Conservation (phyloP, 2,329 filamentous ascomycete species). For the Pestalotiopsis sp. region DNA sequence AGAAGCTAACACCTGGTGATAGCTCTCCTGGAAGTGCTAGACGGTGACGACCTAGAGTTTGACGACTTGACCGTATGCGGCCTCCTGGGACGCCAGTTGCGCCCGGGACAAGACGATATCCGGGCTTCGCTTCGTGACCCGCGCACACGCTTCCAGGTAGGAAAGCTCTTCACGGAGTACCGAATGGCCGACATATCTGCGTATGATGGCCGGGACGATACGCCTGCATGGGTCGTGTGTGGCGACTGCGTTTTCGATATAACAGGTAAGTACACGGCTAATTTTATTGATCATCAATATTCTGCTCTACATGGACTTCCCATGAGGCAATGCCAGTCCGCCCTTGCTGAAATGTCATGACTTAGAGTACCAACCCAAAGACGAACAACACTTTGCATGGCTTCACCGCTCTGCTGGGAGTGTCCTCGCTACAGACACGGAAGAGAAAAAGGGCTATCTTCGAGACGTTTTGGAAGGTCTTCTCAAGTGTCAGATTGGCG, state of each 20-base stretch:
- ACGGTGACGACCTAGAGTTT: not conserved
- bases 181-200: not conserved
- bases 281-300: too few species aligned
- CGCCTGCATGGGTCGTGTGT: not conserved
- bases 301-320: too few species aligned
- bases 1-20: not conserved
- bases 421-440: not conserved
- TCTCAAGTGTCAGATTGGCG: not conserved
- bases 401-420: not conserved
- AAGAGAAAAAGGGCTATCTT: not conserved
- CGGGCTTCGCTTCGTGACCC: not conserved
- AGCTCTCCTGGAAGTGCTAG: not conserved
- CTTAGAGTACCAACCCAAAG: not conserved
- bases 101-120: not conserved
- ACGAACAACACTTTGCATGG: not conserved
- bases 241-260: not conserved
- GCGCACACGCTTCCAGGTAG: not conserved
- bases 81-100: not conserved
- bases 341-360: not conserved
- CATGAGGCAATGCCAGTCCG: not conserved
- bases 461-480: not conserved
- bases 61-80: not conserved
- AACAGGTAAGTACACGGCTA: not conserved
- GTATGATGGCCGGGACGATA: not conserved
- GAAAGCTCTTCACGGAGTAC: slow-evolving; percentile 1